Percentiles rank a stretch among this genome's conserved stretches.
Conservation (phyloP, 75 land plant species). For the Gnetum montanum region DNA sequence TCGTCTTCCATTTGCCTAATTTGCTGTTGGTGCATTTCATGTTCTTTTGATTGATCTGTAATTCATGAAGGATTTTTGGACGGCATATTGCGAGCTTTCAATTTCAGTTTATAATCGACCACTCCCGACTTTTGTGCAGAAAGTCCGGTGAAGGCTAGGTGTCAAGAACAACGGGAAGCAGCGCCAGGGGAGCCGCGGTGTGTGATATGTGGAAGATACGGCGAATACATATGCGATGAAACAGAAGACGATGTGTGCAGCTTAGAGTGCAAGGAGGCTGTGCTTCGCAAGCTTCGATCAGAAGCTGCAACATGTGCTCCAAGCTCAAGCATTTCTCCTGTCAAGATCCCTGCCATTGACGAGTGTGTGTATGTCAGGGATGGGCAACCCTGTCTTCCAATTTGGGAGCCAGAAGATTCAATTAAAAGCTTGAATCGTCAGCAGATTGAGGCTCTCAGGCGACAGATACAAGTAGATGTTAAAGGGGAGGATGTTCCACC, state of each 20-base stretch:
- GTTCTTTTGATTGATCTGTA: too few species aligned
- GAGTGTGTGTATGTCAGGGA: conserved; percentile 64
- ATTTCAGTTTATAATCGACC: too few species aligned
- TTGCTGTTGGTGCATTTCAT: too few species aligned
- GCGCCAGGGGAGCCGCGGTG: conserved; percentile 73
- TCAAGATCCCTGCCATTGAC: conserved; percentile 34
- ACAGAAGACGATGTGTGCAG: conserved; percentile 92
- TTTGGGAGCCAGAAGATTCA: conserved; percentile 14
- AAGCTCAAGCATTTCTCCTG: neutral
- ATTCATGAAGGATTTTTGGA: too few species aligned
- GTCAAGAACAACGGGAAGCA: conserved; percentile 66
- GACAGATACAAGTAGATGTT: conserved; percentile 41
- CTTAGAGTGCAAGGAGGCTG: conserved; percentile 58
- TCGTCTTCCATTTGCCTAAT: too few species aligned
- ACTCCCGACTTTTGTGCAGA: too few species aligned
- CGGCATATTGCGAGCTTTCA: too few species aligned
- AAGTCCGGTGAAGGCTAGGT: conserved; percentile 42
- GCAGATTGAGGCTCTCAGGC: conserved; percentile 43
- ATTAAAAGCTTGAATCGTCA: conserved; percentile 5
- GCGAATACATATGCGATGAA: conserved; percentile 88
- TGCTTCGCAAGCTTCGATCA: conserved; percentile 21
- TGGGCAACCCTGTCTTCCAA: conserved; percentile 10
- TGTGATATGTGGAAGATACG: conserved; percentile 76
- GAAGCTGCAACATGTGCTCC: conserved; percentile 6
- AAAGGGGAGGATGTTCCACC: conserved; percentile 37